Percentiles rank a stretch among this genome's conserved stretches.
Conservation (phyloP, 306 rosid genomes). For the Canavalia ensiformis region DNA sequence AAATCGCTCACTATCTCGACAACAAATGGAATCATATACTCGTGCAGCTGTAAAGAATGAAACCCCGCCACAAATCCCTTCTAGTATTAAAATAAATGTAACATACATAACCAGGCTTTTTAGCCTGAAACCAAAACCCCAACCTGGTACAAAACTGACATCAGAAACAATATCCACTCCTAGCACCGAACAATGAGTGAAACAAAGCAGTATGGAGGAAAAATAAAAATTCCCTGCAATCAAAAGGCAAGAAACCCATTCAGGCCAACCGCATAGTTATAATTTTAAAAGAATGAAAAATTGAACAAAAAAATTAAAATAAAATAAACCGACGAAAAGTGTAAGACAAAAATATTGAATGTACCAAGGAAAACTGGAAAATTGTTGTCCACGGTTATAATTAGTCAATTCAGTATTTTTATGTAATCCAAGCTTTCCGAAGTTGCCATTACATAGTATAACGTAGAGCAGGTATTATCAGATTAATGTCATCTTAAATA, state of each 20-base stretch:
- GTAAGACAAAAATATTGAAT: background rate
- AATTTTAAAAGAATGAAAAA: background rate
- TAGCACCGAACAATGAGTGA: background rate
- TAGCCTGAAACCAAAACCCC: background rate
- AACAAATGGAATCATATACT: background rate
- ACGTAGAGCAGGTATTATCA: background rate
- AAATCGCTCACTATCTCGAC: background rate
- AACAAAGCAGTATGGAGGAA: background rate
- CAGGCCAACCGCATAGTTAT: background rate
- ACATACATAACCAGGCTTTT: background rate
- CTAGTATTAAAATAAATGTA: background rate
- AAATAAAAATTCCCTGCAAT: conserved; percentile 9
- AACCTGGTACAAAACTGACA: conserved; percentile 4
- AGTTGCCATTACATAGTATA: background rate
- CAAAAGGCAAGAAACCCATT: conserved; percentile 3
- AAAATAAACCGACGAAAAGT: too few relatives aligned
- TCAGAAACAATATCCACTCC: conserved; percentile 14
- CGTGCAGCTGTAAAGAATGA: background rate
- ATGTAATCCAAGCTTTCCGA: background rate
- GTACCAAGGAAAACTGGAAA: background rate
- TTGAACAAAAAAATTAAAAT: background rate
- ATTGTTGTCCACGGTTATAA: background rate
- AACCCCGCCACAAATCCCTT: background rate
- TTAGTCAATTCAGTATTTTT: background rate
- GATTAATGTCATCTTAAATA: background rate